These are phyloP conservation scores for Annulohypoxylon truncatum DNA, from an alignment of 2,329 filamentous ascomycete species.

Conservation along the genomic window DNA sequence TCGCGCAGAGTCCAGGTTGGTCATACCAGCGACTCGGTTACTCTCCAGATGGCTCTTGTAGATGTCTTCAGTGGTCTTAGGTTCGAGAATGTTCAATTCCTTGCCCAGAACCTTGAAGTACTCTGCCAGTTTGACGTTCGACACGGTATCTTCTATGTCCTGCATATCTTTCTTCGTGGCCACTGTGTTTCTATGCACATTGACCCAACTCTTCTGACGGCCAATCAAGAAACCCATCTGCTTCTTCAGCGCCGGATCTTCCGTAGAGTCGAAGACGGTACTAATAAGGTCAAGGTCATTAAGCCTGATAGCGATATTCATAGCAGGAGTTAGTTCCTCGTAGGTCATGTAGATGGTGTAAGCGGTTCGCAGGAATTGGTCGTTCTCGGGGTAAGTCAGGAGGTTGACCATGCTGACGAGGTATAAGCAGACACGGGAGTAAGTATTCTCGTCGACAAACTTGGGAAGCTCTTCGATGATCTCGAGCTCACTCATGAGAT, in stretches of 20 bases:
- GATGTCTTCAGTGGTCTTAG: constrained; percentile 97
- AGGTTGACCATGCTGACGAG: constrained; percentile 99
- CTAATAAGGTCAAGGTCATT: constrained; percentile 88
- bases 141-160: constrained; percentile 83
- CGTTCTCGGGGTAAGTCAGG: constrained; percentile 96
- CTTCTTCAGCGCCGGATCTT: constrained; percentile 86
- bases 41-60: constrained; percentile 99
- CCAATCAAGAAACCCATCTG: constrained; percentile 95
- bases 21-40: constrained; percentile 90
- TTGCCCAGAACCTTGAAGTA: constrained; percentile 95
- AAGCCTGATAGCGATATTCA: constrained; percentile 91
- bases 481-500: constrained; percentile 95
- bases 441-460: constrained; percentile 94
- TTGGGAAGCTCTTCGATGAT: constrained; percentile 93
- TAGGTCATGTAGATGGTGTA: constrained; percentile 95
- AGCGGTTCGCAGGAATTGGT: constrained; percentile 91
- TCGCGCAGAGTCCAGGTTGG: constrained; percentile 92
- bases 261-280: constrained; percentile 81
- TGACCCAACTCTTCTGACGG: constrained; percentile 87
- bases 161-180: constrained; percentile 76
- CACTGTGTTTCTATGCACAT: constrained; percentile 66
- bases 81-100: constrained; percentile 95
- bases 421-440: constrained; percentile 91
- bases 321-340: constrained; percentile 92
- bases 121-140: constrained; percentile 87